Evolutionary conservation across 2,329 filamentous ascomycete genomes (phyloP).

Genomic region (Penicillium capsulatum): DNA sequence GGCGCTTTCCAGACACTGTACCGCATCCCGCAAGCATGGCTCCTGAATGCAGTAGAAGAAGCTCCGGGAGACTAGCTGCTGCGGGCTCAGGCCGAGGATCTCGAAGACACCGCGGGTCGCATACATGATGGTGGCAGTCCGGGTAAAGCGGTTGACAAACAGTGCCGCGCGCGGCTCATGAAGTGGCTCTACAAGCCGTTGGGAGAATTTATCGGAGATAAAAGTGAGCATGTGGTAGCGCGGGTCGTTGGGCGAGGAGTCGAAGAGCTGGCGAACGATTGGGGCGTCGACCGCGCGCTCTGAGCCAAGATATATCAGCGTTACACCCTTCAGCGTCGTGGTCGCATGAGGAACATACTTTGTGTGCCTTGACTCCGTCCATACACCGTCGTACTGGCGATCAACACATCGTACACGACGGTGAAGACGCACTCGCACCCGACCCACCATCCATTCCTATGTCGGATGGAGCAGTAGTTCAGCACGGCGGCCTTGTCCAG

Average conservation of each 20-base stretch:
- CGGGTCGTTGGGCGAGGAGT: slow-evolving; percentile 74
- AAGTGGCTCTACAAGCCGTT: slow-evolving; percentile 50
- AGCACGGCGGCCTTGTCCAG: slow-evolving; percentile 82
- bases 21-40: slow-evolving; percentile 68
- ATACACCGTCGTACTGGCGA: slow-evolving; percentile 79
- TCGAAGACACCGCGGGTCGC: slow-evolving; percentile 70
- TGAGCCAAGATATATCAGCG: slow-evolving; percentile 38
- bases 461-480: slow-evolving; percentile 69
- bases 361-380: slow-evolving; percentile 64
- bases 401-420: slow-evolving; percentile 80
- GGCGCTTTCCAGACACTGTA: slow-evolving; percentile 74
- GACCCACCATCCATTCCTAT: slow-evolving; percentile 66
- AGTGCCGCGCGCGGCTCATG: slow-evolving; percentile 79
- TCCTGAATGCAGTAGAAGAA: slow-evolving; percentile 82
- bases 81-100: slow-evolving; percentile 69
- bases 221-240: slow-evolving; percentile 88
- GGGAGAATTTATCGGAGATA: slow-evolving; percentile 70
- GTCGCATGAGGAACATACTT: slow-evolving; percentile 64
- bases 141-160: slow-evolving; percentile 80
- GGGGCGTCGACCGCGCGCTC: slow-evolving; percentile 74
- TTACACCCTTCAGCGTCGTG: too few relatives aligned
- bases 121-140: slow-evolving; percentile 80
- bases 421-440: slow-evolving; percentile 87
- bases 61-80: slow-evolving; percentile 68
- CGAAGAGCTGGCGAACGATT: slow-evolving; percentile 72